Evolutionary conservation across 148 eudicot genomes (phyloP).

Genomic region (Silene conica): DNA sequence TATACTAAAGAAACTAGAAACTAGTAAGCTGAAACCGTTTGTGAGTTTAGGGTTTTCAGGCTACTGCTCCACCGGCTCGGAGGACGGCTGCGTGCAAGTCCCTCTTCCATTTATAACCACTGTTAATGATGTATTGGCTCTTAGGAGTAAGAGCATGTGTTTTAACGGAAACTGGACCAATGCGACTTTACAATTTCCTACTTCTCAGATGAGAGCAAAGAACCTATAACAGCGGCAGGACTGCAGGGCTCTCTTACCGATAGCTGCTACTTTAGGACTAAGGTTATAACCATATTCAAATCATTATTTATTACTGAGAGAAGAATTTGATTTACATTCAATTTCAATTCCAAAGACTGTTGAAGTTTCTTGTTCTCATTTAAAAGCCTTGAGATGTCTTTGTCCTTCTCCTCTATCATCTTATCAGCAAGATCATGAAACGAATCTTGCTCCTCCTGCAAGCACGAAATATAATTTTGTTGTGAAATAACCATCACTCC

Average conservation of each 20-base stretch:
- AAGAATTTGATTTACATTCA: conserved; percentile 24
- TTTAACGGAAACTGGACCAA: not conserved
- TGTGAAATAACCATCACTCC: not conserved
- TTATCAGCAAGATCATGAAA: conserved; percentile 94
- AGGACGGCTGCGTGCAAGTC: not conserved
- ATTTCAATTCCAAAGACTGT: conserved; percentile 47
- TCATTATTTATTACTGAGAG: not conserved
- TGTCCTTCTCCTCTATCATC: conserved; percentile 94
- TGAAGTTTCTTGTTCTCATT: conserved; percentile 65
- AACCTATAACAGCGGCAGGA: conserved; percentile 2
- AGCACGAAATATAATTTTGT: conserved; percentile 19
- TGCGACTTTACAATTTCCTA: not conserved
- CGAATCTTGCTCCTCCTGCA: conserved; percentile 89
- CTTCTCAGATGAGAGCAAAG: not conserved
- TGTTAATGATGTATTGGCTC: not conserved
- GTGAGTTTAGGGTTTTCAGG: not conserved
- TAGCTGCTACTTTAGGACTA: not conserved
- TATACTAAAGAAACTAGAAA: not conserved
- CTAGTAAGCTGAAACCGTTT: not conserved
- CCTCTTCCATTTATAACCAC: not conserved
- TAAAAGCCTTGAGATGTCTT: conserved; percentile 76
- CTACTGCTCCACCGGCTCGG: not conserved
- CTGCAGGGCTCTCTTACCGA: not conserved
- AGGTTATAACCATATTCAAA: conserved; percentile 1
- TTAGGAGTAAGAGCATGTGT: not conserved